Conservation (phyloP, 805 yeast species). For the Candida awuae region DNA sequence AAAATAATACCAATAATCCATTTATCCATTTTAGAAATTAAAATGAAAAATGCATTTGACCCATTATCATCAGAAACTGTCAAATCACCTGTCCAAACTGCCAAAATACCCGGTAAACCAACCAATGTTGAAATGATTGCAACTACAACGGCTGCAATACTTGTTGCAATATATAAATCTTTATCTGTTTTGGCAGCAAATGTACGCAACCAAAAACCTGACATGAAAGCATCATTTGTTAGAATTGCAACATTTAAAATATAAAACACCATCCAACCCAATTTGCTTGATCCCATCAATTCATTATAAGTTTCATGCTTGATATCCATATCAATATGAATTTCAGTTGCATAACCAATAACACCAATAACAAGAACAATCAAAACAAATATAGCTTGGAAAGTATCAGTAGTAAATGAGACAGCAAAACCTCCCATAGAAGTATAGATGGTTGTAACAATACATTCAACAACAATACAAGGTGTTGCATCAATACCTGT, state of each 20-base stretch:
- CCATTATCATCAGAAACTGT: conserved; percentile 48
- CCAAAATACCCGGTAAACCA: conserved; percentile 79
- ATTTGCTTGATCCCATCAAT: conserved; percentile 52
- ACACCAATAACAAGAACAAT: conserved; percentile 61
- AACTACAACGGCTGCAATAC: conserved; percentile 63
- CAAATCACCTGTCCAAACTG: conserved; percentile 81
- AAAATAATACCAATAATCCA: conserved; percentile 84
- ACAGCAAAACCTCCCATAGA: conserved; percentile 84
- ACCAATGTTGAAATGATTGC: conserved; percentile 59
- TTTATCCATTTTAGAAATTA: conserved; percentile 64
- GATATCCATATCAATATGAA: conserved; percentile 51
- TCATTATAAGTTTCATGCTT: conserved; percentile 58
- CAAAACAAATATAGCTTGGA: conserved; percentile 72
- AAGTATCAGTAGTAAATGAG: conserved; percentile 78
- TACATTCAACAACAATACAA: conserved; percentile 76
- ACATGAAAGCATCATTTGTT: conserved; percentile 82
- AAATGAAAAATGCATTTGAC: conserved; percentile 60
- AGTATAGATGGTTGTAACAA: conserved; percentile 81
- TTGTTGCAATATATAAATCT: conserved; percentile 68
- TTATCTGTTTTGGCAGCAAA: conserved; percentile 76
- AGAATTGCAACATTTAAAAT: conserved; percentile 80
- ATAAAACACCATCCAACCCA: conserved; percentile 87
- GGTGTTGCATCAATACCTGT: conserved; percentile 77
- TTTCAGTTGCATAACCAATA: conserved; percentile 69
- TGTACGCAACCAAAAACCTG: conserved; percentile 92